Base-by-base conservation (phyloP, 2,329 filamentous ascomycete genomes). In the Colletotrichum orchidophilum region DNA sequence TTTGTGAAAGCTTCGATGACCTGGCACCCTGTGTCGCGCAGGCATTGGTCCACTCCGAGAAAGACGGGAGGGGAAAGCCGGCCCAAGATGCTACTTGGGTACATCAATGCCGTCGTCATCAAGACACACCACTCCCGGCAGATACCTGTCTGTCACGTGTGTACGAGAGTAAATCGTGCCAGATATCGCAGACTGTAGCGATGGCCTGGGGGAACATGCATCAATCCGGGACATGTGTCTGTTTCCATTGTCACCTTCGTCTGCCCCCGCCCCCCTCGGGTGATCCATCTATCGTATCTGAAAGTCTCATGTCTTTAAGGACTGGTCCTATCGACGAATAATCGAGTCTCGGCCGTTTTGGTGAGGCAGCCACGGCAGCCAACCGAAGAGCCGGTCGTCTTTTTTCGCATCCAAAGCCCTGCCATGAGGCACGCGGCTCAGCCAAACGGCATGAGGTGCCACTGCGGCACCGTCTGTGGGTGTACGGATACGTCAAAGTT, bases 1-100 rank as follows among this genome's bases (percentile, higher is more conserved):
- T 35, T 27, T 53, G 57, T 67, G 57, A 29, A 39, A 67, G 31
- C 24, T n/a, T 70, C 63, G 26, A 61, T 70, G 69, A 71, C 69
- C 42, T 69, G 58, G 69, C 59, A 58, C 21, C 55, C 53, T 71
- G 42, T 49, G 59, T 59, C 63, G 63, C 58, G 58, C 68, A 58
- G 57, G 65, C 63, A 67, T 70, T 67, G 58, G 57, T 46, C 63
- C 35, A 50, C 50, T 49, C 58, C 21, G 12, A 67, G 42, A 24
- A 21, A 67, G 61, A 61, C 29, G 7, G 3, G n/a, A 46, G 39
- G 18, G n/a, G n/a, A 12, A 33, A 24, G 15, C 26, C 27, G 42
- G 59, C 29, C 29, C 46, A 33, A 27, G 27, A 21, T 52, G 27
- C 24, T 31, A 2, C 26, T 24, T 9, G 39, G 27, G 35, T 13